A percentile compares a stretch with the other conserved stretches of the same genome.
Conservation (phyloP, 2,329 filamentous ascomycete genomes). For the Fusarium bulbicola region DNA sequence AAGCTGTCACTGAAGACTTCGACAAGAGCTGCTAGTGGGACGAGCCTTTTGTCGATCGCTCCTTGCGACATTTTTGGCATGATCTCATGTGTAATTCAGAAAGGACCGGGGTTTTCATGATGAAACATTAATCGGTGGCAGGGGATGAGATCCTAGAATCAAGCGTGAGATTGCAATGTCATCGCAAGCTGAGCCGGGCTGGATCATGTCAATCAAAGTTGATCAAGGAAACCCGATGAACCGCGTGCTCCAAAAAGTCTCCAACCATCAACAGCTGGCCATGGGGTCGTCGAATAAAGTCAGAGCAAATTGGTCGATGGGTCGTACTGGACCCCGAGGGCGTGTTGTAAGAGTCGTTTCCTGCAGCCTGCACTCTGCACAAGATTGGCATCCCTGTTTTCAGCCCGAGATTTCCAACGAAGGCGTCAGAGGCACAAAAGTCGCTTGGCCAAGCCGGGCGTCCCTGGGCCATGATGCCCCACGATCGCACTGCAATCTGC, state of each 20-base stretch:
- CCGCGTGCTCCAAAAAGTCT: constrained; percentile 20
- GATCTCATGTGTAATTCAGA: constrained; percentile 4
- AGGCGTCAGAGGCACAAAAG: constrained; percentile 37
- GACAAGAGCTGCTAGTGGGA: background rate
- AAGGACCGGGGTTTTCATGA: constrained; percentile 14
- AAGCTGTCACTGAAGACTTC: background rate
- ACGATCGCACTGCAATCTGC: constrained; percentile 45
- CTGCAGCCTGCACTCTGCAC: constrained; percentile 30
- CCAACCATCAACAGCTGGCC: constrained; percentile 20
- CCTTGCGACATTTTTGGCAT: constrained; percentile 2
- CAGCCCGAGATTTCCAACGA: constrained; percentile 39
- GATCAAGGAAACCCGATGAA: constrained; percentile 15
- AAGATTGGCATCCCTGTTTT: constrained; percentile 44
- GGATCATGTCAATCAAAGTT: constrained; percentile 25
- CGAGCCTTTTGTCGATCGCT: background rate
- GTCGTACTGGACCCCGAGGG: constrained; percentile 30
- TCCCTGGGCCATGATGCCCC: constrained; percentile 38
- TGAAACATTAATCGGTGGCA: constrained; percentile 22
- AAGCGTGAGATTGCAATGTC: constrained; percentile 29
- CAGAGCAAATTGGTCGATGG: constrained; percentile 14
- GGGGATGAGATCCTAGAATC: constrained; percentile 11
- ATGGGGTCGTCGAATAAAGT: constrained; percentile 30
- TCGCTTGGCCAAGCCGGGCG: constrained; percentile 28
- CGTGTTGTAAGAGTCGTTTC: constrained; percentile 22
- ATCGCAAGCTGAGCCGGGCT: constrained; percentile 33